Evolutionary conservation across 2,329 filamentous ascomycete species (phyloP).

Genomic region (Sporothrix inflata): DNA sequence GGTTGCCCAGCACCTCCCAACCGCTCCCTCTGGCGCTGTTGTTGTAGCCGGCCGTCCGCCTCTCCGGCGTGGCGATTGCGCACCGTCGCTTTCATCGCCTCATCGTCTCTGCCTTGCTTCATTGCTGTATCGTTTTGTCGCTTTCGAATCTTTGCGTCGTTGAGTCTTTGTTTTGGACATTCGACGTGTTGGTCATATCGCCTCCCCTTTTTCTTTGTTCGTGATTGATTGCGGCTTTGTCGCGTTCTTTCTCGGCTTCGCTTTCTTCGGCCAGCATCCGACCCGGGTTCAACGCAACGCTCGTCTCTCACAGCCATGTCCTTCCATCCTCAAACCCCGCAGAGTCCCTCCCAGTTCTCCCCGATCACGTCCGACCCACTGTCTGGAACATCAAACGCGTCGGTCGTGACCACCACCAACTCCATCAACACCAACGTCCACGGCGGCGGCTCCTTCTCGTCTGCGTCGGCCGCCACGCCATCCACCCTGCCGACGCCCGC

Average conservation of each 20-base stretch:
- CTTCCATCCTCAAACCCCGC: conserved; percentile 69
- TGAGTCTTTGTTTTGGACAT: conserved; percentile 20
- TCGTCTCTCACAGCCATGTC: conserved; percentile 56
- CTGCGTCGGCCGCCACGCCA: conserved; percentile 51
- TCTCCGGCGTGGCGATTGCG: conserved; percentile 23
- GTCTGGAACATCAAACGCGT: conserved; percentile 40
- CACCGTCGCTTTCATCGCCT: background rate
- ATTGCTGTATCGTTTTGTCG: background rate
- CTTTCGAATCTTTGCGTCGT: conserved; percentile 5
- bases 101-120: background rate
- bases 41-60: conserved; percentile 29
- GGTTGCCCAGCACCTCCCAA: conserved; percentile 17
- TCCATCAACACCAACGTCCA: conserved; percentile 48
- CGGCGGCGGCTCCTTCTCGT: conserved; percentile 50
- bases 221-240: conserved; percentile 18
- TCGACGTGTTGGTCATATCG: conserved; percentile 22
- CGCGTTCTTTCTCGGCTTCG: conserved; percentile 10
- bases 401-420: conserved; percentile 27
- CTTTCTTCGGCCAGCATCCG: background rate
- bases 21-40: conserved; percentile 26
- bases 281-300: background rate
- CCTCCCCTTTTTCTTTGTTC: background rate
- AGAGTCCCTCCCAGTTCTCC: conserved; percentile 67
- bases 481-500: conserved; percentile 62
- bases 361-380: conserved; percentile 57